Evolutionary conservation across 2,329 filamentous ascomycete species (phyloP).

Genomic region (Uncinocarpus reesii): DNA sequence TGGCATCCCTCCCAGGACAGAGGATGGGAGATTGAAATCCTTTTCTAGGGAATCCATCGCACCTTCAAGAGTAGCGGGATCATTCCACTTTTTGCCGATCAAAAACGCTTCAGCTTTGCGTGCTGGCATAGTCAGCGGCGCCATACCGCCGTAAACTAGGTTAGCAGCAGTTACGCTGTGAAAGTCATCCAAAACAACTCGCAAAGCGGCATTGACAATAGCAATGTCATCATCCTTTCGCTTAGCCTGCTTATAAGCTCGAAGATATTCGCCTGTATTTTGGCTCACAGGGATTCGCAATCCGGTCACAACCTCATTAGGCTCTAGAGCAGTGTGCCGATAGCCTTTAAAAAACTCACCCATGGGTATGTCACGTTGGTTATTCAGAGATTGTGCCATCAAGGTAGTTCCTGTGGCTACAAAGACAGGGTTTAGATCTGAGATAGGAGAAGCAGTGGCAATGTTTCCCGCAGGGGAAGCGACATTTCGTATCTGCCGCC

Average conservation of each 20-base stretch:
- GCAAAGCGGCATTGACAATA: conserved; percentile 81
- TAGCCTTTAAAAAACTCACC: conserved; percentile 87
- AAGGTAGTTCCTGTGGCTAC: conserved; percentile 76
- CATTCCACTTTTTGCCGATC: conserved; percentile 65
- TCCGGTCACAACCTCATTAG: conserved; percentile 73
- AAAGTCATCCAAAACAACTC: conserved; percentile 58
- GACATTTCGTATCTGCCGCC: conserved; percentile 92
- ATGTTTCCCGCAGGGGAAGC: conserved; percentile 91
- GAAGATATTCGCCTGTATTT: conserved; percentile 69
- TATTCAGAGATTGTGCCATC: conserved; percentile 63
- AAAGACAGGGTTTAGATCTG: conserved; percentile 88
- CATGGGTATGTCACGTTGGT: conserved; percentile 82
- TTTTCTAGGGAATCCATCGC: conserved; percentile 79
- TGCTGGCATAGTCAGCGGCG: conserved; percentile 77
- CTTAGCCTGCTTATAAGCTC: conserved; percentile 93
- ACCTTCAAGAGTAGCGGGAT: conserved; percentile 75
- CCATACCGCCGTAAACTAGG: conserved; percentile 91
- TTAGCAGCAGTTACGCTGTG: conserved; percentile 64
- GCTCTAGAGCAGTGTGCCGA: conserved; percentile 66
- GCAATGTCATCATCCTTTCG: conserved; percentile 97
- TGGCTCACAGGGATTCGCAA: conserved; percentile 73
- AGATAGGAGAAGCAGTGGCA: conserved; percentile 89
- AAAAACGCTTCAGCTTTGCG: conserved; percentile 67
- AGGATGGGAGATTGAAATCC: conserved; percentile 81
- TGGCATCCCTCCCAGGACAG: conserved; percentile 94